A percentile compares a stretch with the other conserved stretches of the same genome.
phyloP scores from a whole-genome alignment of 306 rosid species.

The Gastrolobium villosum region DNA sequence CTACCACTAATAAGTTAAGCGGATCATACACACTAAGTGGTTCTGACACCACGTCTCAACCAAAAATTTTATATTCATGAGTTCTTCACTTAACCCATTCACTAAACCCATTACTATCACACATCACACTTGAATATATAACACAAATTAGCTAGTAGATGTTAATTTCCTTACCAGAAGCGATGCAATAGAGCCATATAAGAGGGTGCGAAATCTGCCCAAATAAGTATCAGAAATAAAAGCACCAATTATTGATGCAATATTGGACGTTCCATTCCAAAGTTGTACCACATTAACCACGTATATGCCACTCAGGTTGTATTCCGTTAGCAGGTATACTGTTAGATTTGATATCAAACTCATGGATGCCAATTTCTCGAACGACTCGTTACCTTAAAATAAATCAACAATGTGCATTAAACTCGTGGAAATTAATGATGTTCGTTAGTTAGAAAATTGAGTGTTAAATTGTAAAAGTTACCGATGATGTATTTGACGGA shows the following conservation, averaged over 20 bases:
- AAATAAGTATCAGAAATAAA: conserved; percentile 79
- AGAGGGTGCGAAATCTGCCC: conserved; percentile 78
- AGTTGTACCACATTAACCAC: conserved; percentile 72
- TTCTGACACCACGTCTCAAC: no score
- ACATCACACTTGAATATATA: no score
- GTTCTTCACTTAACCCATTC: no score
- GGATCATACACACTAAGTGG: no score
- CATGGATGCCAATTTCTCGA: conserved; percentile 94
- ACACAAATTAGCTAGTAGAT: background rate
- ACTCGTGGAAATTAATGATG: background rate
- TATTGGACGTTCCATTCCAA: conserved; percentile 80
- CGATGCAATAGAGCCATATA: conserved; percentile 70
- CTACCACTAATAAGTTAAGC: no score
- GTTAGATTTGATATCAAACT: conserved; percentile 76
- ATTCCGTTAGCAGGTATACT: conserved; percentile 60
- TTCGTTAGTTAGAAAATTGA: background rate
- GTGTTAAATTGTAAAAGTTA: background rate
- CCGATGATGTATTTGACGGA: conserved; percentile 47
- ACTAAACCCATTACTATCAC: no score
- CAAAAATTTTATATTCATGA: no score
- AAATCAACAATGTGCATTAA: background rate
- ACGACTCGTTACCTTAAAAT: conserved; percentile 70
- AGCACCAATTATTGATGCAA: conserved; percentile 77
- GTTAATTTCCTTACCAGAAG: conserved; percentile 68
- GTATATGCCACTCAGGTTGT: conserved; percentile 65